phyloP scores from a whole-genome alignment of 306 rosid species.

The Chamaecrista fasciculata region DNA sequence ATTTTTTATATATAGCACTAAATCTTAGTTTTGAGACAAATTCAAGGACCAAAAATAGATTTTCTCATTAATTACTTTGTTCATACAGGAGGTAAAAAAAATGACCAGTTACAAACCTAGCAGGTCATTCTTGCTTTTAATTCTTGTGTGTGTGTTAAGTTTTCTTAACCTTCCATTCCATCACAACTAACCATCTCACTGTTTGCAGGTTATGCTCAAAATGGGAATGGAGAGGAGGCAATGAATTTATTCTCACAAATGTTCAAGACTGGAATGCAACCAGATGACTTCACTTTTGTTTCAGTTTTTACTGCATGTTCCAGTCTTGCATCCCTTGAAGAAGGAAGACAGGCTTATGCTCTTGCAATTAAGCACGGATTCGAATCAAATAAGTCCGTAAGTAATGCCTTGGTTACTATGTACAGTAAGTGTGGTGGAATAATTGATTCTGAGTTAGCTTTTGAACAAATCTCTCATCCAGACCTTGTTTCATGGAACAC shows the following conservation, averaged over 20 bases:
- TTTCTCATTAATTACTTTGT: too few relatives aligned
- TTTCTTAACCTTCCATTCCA: neutral
- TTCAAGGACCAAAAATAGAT: too few relatives aligned
- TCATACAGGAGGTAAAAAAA: neutral
- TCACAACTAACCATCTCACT: neutral
- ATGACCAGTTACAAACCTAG: neutral
- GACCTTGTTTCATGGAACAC: constrained; percentile 19
- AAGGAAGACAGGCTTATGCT: constrained; percentile 4
- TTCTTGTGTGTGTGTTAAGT: neutral
- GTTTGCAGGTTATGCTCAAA: constrained; percentile 14
- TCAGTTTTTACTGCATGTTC: constrained; percentile 18
- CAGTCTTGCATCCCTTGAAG: constrained; percentile 7
- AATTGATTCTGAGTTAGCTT: neutral
- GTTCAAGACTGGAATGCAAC: constrained; percentile 14
- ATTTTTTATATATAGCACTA: too few relatives aligned
- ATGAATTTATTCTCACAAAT: constrained; percentile 12
- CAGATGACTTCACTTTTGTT: constrained; percentile 8
- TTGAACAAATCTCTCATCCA: neutral
- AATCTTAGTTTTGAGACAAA: too few relatives aligned
- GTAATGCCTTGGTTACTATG: constrained; percentile 4
- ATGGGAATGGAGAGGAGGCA: constrained; percentile 4
- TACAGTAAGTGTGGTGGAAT: neutral
- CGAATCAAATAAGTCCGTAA: neutral
- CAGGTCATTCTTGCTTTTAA: neutral
- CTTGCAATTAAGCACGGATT: neutral